Evolutionary conservation across 2,329 filamentous ascomycete genomes (phyloP).

Genomic region (Tolypocladium amazonense): DNA sequence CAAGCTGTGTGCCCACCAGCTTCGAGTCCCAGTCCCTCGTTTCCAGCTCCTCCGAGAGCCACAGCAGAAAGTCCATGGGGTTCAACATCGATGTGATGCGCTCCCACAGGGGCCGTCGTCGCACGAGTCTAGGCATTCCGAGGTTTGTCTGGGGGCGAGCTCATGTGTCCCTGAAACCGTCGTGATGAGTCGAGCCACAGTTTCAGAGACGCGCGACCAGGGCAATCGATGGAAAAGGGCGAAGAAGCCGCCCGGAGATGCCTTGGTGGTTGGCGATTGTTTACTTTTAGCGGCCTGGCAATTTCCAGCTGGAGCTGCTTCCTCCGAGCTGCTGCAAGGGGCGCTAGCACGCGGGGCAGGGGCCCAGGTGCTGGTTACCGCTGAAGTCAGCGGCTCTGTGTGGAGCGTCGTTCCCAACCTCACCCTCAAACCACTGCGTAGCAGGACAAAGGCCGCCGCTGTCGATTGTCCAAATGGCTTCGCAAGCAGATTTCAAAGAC

Average conservation of each 20-base stretch:
- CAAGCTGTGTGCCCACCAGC: conserved; percentile 63
- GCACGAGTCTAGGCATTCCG: conserved; percentile 66
- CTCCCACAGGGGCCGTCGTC: conserved; percentile 67
- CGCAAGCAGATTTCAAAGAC: conserved; percentile 60
- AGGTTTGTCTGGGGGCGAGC: neutral
- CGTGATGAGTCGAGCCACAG: neutral
- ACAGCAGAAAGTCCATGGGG: conserved; percentile 80
- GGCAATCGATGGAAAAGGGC: neutral
- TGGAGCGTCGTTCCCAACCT: conserved; percentile 1
- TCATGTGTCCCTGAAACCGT: neutral
- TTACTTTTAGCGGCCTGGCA: neutral
- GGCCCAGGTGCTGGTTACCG: neutral
- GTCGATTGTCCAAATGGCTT: conserved; percentile 28
- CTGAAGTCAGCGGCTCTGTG: neutral
- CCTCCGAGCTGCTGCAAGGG: neutral
- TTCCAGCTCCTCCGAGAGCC: conserved; percentile 87
- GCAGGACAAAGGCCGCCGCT: neutral
- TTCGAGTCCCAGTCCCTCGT: conserved; percentile 85
- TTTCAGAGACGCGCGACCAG: neutral
- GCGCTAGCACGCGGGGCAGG: neutral
- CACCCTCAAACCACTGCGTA: neutral
- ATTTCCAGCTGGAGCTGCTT: neutral
- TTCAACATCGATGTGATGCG: conserved; percentile 74
- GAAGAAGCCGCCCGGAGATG: neutral
- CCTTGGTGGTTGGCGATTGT: neutral